Base-by-base conservation (phyloP, 2,329 filamentous ascomycete species). In the Aspergillus ruber region DNA sequence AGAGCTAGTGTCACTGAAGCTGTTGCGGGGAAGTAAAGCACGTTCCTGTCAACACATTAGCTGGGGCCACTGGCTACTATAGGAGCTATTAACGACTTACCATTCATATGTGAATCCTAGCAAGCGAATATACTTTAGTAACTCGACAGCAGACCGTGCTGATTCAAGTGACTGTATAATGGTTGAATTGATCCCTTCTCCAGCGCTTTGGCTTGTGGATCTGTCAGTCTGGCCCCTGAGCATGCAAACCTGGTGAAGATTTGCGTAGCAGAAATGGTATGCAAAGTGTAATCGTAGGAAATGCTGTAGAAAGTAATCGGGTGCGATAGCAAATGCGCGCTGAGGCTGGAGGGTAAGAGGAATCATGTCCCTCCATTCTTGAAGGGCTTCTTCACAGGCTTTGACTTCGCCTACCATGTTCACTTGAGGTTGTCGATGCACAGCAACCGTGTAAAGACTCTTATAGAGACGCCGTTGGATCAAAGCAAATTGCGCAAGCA, bases 261-360 rank as follows among this genome's bases (percentile, higher is more conserved):
- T 56, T 2, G 49, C 43, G 29, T 52, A 49, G 45, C 52, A 57
- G 29, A 43, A 52, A 15, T 55, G 44, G 15, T 52, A 57, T 4
- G 52, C 46, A 44, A 55, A 42, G 15, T 55, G 49, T 17, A 57
- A 39, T 12, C 54, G 48, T n/a, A 55, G 27, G 3, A 57, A n/a
- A 42, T 55, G 47, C 12, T 43, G 48, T 13, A 49, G 36, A 17
- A 44, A 51, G 25, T 40, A 38, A 13, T 45, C 25, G 10, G 53
- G 20, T 15, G 41, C 12, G 27, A 20, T 15, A 0, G 21, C 15
- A 17, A 50, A 55, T 25, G 29, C 41, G 10, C 23, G 36, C n/a
- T 47, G 35, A 3, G 49, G 45, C 17, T 47, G 42, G 23, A 53
- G 42, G 2, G 15, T 44, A n/a, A 8, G 20, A 9, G 42, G 48